Evolutionary conservation across 2,329 filamentous ascomycete genomes (phyloP).

Genomic region (Curvularia eragrostidis): DNA sequence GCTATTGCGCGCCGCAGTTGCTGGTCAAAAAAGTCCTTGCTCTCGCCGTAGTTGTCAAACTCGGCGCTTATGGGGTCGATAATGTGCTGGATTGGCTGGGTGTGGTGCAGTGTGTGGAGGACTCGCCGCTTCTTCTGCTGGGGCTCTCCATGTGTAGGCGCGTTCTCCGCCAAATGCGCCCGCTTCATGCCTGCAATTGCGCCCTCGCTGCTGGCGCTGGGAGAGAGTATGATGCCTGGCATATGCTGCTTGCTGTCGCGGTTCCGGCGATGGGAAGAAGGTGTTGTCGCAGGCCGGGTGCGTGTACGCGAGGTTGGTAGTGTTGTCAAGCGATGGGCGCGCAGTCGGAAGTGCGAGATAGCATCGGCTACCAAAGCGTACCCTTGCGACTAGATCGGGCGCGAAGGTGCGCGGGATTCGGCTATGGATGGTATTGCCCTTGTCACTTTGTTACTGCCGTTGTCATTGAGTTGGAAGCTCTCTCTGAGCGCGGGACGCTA

Average conservation of each 20-base stretch:
- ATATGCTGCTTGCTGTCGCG: constrained; percentile 33
- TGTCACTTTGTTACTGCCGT: constrained; percentile 19
- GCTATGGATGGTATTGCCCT: constrained; percentile 16
- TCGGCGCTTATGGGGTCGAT: constrained; percentile 47
- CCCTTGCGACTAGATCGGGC: constrained; percentile 13
- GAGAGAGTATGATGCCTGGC: constrained; percentile 42
- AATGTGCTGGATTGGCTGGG: constrained; percentile 43
- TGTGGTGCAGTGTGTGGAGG: constrained; percentile 43
- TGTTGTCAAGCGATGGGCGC: constrained; percentile 16
- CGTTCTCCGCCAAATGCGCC: constrained; percentile 31
- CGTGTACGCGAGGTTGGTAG: constrained; percentile 17
- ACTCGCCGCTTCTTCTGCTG: constrained; percentile 47
- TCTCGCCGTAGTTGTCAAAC: constrained; percentile 45
- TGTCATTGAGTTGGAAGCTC: constrained; percentile 22
- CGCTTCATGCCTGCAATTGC: constrained; percentile 47
- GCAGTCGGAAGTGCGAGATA: constrained; percentile 18
- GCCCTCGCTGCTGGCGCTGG: constrained; percentile 41
- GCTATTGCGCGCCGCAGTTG: constrained; percentile 64
- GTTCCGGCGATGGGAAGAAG: constrained; percentile 5
- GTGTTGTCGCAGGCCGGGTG: constrained; percentile 8
- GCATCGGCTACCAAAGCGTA: constrained; percentile 12
- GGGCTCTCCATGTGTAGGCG: constrained; percentile 30
- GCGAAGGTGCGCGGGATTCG: constrained; percentile 12
- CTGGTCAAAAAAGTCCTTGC: constrained; percentile 61
- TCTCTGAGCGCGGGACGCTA: constrained; percentile 27